Evolutionary conservation across 2,329 filamentous ascomycete species (phyloP), one percentile per base, ranked within the genome.

Genomic region (Claviceps digitariae): DNA sequence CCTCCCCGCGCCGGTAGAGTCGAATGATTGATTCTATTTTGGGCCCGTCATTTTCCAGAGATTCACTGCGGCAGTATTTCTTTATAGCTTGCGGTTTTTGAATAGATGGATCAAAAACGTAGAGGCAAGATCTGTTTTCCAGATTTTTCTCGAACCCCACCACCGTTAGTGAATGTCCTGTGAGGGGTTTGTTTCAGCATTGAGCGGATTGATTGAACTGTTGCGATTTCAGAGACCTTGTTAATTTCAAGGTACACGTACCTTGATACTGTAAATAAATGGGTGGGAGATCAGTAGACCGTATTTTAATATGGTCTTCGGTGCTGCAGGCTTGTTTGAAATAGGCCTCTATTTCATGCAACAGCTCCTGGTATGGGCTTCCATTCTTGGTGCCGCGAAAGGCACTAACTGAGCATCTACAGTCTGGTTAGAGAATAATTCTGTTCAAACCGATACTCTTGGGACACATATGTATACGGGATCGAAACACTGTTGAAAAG

Each of bases 71-170:
- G 46, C 78, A 72, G 29, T 88, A 68, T 52, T 77, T 78, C 57
- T 73, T 75, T 61, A 94, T 77, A 20, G 74, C 75, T 2, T 74
- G 72, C 1, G 84, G 79, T 47, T 90, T 85, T 52, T 78, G 82
- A 65, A 87, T 89, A 70, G 86, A 86, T 1, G 91, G 90, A 64
- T 97, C 90, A 64, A 95, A 95, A 13, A 95, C 86, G 0, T 97
- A 73, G 20, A 97, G 72, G 59, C 87, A 86, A 51, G 75, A 71
- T 20, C 73, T 72, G 27, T 86, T 86, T 55, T 84, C 76, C 36
- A 69, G 72, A 29, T 76, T 78, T 58, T 78, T 80, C 67, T 96
- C 90, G 27, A 95, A 75, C 0, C 91, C 91, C 52, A 97, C 75
- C 51, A 97, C 89, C 0, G 89, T 95, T 72, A 95, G 75, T 1